Evolutionary conservation across 2,329 filamentous ascomycete species (phyloP).

Genomic region (Parastagonospora nodorum): DNA sequence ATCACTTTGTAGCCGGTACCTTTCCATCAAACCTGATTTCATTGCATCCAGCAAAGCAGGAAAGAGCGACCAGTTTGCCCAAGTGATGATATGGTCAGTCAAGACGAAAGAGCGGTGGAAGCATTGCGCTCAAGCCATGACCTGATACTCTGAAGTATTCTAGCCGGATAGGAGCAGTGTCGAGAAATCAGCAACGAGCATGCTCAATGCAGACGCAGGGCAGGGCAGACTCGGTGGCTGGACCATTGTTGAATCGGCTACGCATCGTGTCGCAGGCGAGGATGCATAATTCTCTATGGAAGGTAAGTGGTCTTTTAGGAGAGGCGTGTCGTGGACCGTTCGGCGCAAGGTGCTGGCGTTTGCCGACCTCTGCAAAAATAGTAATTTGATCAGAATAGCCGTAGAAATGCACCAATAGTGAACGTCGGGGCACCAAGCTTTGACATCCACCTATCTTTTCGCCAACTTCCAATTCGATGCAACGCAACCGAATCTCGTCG

Average conservation of each 20-base stretch:
- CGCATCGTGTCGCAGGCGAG: too few relatives aligned
- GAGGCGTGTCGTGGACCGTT: too few relatives aligned
- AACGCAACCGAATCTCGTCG: too few relatives aligned
- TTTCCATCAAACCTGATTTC: constrained; percentile 40
- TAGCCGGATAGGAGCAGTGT: constrained; percentile 26
- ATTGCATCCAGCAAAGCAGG: constrained; percentile 39
- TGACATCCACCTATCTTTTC: background rate
- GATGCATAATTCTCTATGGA: too few relatives aligned
- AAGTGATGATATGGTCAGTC: constrained; percentile 51
- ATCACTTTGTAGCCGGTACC: constrained; percentile 2
- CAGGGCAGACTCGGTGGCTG: too few relatives aligned
- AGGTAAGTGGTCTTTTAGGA: too few relatives aligned
- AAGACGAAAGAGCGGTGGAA: constrained; percentile 42
- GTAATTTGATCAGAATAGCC: background rate
- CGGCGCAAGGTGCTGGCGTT: too few relatives aligned
- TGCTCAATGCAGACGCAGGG: too few relatives aligned
- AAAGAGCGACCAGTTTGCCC: constrained; percentile 49
- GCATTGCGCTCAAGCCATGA: constrained; percentile 44
- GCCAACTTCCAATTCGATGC: too few relatives aligned
- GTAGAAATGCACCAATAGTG: background rate
- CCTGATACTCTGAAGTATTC: constrained; percentile 42
- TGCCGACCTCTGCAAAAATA: background rate
- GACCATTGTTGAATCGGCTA: too few relatives aligned
- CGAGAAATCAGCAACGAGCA: constrained; percentile 10
- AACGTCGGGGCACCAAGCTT: background rate